These are phyloP conservation scores for Pleurotus sapidus DNA, from an alignment of 768 basidiomycete species.

Conservation along the genomic window DNA sequence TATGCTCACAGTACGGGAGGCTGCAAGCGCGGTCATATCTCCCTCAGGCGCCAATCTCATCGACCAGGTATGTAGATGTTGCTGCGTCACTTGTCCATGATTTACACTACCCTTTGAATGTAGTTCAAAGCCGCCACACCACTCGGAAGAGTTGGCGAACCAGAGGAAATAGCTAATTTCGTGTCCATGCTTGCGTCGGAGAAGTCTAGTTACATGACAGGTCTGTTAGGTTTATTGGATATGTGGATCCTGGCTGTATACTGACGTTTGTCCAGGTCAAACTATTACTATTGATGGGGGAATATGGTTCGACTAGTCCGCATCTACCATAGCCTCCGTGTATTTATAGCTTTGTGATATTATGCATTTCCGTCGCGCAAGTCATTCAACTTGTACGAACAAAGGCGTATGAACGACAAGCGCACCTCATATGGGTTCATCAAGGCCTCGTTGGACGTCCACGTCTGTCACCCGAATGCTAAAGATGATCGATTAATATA, in stretches of 20 bases:
- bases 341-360: not conserved
- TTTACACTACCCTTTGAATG: no score
- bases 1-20: slow-evolving; percentile 5
- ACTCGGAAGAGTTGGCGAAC: slow-evolving; percentile 20
- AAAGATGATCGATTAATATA: slow-evolving; percentile 31
- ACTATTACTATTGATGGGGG: slow-evolving; percentile 8
- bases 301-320: slow-evolving; percentile 3
- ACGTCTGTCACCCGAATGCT: slow-evolving; percentile 23
- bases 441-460: no score
- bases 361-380: no score
- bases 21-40: slow-evolving; percentile 8
- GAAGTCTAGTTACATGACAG: slow-evolving; percentile 31
- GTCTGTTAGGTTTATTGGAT: slow-evolving; percentile 9
- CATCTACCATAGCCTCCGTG: not conserved
- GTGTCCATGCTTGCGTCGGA: slow-evolving; percentile 33
- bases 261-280: slow-evolving; percentile 1
- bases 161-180: slow-evolving; percentile 29
- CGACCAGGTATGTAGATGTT: no score
- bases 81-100: no score
- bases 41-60: not conserved
- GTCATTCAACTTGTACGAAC: no score
- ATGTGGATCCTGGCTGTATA: not conserved
- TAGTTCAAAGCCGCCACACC: slow-evolving; percentile 11
- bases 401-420: slow-evolving; percentile 5
- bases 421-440: slow-evolving; percentile 21